Conservation (phyloP, 2,329 filamentous ascomycete genomes). For the Thielaviopsis ethacetica region DNA sequence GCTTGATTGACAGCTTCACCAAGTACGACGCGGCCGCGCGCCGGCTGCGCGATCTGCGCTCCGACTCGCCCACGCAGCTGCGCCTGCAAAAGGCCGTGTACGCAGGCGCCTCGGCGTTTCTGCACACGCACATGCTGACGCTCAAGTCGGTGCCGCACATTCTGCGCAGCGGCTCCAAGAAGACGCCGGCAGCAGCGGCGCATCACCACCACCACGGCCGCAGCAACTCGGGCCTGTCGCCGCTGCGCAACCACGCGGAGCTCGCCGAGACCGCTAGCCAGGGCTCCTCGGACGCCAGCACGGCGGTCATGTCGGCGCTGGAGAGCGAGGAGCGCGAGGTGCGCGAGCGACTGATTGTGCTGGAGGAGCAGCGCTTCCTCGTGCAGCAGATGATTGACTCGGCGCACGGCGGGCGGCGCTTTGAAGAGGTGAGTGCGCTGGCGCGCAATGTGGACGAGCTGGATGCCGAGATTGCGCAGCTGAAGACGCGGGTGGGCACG, state of each 20-base stretch:
- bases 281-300: slow-evolving; percentile 32
- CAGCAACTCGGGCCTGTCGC: slow-evolving; percentile 17
- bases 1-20: slow-evolving; percentile 73
- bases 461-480: slow-evolving; percentile 55
- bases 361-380: slow-evolving; percentile 85
- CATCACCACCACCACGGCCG: not conserved
- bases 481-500: slow-evolving; percentile 47
- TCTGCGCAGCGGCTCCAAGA: slow-evolving; percentile 25
- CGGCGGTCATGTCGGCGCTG: slow-evolving; percentile 28
- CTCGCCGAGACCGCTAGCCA: slow-evolving; percentile 33
- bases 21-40: slow-evolving; percentile 75
- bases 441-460: slow-evolving; percentile 70
- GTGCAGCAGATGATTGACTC: slow-evolving; percentile 71
- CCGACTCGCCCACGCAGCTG: slow-evolving; percentile 53
- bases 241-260: slow-evolving; percentile 28
- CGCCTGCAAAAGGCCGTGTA: slow-evolving; percentile 70
- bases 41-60: slow-evolving; percentile 63
- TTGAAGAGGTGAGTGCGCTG: slow-evolving; percentile 73
- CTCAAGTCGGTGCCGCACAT: slow-evolving; percentile 59
- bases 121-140: slow-evolving; percentile 83
- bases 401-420: slow-evolving; percentile 59
- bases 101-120: slow-evolving; percentile 62
- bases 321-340: slow-evolving; percentile 74
- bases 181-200: slow-evolving; percentile 9
- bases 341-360: slow-evolving; percentile 61